Base-by-base conservation (phyloP, 768 basidiomycete species). In the Strobilomyces echinocephalus region DNA sequence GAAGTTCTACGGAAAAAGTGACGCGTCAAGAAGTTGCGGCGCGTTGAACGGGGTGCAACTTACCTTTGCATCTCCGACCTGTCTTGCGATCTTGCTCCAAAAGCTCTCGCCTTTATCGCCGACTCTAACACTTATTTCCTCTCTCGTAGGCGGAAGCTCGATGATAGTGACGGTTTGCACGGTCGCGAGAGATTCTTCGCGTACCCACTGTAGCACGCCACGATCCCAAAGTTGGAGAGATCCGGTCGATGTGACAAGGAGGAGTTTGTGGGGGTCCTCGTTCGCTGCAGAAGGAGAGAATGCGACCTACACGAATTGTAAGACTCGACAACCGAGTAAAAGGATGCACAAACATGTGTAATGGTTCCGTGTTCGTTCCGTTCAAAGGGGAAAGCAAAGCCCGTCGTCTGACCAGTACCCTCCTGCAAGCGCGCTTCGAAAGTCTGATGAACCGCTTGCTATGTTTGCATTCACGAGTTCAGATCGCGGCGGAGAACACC, bases 111-210 rank as follows among this genome's bases (percentile, higher is more conserved):
- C 41, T 48, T 40, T 50, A 10, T 50, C 36, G 1, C 43, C 45
- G 28, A 36, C 18, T 12, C 50, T 56, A n/a, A 34, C 41, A 5
- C 60, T 50, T 28, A 65, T 56, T 16, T 56, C 68, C 16, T 73
- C 69, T 39, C 52, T 57, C 8, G 60, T 61, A 66, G 90, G 88
- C 0, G 90, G 90, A 15, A 95, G 77, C 59, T 92, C 89, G 20
- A 93, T 79, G 52, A 93, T 83, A 48, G 84, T 80, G 1, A 85
- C 83, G 0, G 79, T 77, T 21, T 76, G 70, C 46, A 90, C 76
- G 2, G 80, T 74, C 0, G 89, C 74, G 10, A 95, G 74, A 2
- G 81, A 78, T 64, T 97, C 94, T 63, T 95, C 93, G 45, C 93
- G 77, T 0, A 79, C 80, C 91, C 92, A 95, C 28, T 78, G 74